Evolutionary conservation across 1,284 basidiomycete genomes (phyloP).

Genomic region (Ganoderma lingzhi): DNA sequence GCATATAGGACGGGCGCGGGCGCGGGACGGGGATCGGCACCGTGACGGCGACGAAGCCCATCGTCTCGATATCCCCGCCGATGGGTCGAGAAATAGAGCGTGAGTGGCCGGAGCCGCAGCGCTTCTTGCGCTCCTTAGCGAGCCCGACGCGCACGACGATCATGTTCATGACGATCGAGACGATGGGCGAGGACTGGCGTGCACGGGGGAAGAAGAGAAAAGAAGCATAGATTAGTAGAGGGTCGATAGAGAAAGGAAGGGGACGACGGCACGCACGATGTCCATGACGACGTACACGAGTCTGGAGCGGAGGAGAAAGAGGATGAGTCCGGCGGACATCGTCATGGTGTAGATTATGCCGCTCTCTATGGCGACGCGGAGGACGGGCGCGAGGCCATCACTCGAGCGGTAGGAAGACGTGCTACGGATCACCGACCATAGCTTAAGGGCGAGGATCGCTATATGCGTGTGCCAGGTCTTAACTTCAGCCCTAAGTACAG

Average conservation of each 20-base stretch:
- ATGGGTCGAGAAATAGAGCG: neutral
- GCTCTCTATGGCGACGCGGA: constrained; percentile 43
- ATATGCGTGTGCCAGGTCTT: too few relatives aligned
- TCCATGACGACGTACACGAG: constrained; percentile 43
- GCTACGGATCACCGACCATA: constrained; percentile 35
- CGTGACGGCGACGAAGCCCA: neutral
- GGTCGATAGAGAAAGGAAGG: neutral
- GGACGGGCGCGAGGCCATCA: constrained; percentile 34
- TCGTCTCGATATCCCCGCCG: neutral
- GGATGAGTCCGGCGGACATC: constrained; percentile 40
- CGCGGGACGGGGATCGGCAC: neutral
- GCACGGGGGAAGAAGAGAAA: neutral
- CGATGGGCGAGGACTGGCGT: constrained; percentile 38
- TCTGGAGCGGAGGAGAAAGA: constrained; percentile 37
- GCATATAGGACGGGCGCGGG: neutral
- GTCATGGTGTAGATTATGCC: constrained; percentile 42
- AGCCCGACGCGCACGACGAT: constrained; percentile 38
- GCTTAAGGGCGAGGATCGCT: constrained; percentile 37
- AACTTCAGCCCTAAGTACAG: neutral
- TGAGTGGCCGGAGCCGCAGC: neutral
- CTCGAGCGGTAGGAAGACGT: constrained; percentile 23
- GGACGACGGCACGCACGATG: constrained; percentile 34
- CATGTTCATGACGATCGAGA: constrained; percentile 43
- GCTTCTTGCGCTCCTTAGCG: constrained; percentile 27
- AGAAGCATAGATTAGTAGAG: neutral